phyloP scores from a whole-genome alignment of 495 filamentous ascomycete genomes.

The Penicillium lividum region DNA sequence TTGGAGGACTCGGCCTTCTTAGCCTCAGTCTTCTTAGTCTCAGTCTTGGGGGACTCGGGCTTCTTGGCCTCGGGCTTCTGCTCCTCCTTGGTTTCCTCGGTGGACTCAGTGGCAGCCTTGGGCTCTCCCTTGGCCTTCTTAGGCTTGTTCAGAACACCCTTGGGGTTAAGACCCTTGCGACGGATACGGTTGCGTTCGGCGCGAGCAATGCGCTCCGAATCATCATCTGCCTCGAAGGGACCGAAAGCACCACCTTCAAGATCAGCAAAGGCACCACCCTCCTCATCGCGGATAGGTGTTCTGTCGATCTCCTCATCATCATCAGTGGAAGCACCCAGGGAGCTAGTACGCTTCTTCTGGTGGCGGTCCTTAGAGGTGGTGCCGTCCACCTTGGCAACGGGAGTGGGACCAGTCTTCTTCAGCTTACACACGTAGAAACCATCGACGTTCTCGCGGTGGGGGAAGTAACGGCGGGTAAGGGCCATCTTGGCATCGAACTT shows the following conservation, averaged over 20 bases:
- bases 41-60: not conserved
- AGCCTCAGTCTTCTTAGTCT: constrained; percentile 11
- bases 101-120: constrained; percentile 2
- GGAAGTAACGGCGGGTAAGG: constrained; percentile 86
- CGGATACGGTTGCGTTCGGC: constrained; percentile 58
- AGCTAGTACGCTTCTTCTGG: constrained; percentile 14
- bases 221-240: constrained; percentile 65
- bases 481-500: constrained; percentile 83
- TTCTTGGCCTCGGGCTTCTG: constrained; percentile 25
- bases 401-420: constrained; percentile 82
- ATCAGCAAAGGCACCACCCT: constrained; percentile 28
- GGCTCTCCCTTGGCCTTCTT: constrained; percentile 32
- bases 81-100: constrained; percentile 1
- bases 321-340: constrained; percentile 27
- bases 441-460: constrained; percentile 94
- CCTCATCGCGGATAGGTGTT: constrained; percentile 49
- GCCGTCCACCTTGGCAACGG: constrained; percentile 47
- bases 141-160: constrained; percentile 51
- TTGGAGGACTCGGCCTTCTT: constrained; percentile 7
- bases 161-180: constrained; percentile 68
- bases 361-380: constrained; percentile 22
- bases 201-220: constrained; percentile 59
- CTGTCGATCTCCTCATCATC: constrained; percentile 39
- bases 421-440: constrained; percentile 98
- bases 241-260: constrained; percentile 58